Evolutionary conservation across 1,139 yeast genomes (phyloP).

Genomic region (Arxiozyma bovina): DNA sequence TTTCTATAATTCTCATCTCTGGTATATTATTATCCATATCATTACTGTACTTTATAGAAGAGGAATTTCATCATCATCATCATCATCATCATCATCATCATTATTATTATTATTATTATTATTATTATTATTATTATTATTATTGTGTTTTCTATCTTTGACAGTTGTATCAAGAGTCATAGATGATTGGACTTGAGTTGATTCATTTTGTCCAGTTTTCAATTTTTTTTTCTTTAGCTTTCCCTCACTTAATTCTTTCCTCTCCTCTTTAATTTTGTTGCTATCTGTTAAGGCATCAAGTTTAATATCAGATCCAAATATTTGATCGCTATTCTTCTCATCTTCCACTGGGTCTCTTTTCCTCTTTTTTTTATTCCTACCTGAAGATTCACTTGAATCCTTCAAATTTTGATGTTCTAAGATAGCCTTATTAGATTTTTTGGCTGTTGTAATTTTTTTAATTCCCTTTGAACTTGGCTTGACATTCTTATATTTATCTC

Average conservation of each 20-base stretch:
- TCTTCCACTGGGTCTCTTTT: slow-evolving; percentile 5
- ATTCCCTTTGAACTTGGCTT: slow-evolving; percentile 15
- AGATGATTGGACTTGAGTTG: not conserved
- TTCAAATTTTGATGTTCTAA: slow-evolving; percentile 27
- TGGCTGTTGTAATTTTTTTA: slow-evolving; percentile 5
- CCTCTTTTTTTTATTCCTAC: slow-evolving; percentile 8
- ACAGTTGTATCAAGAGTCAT: not conserved
- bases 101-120: no score
- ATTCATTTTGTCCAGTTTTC: not conserved
- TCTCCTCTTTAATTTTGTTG: slow-evolving; percentile 2
- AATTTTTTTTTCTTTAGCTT: slow-evolving; percentile 1
- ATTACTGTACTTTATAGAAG: not conserved
- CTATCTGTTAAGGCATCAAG: no score
- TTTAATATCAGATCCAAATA: no score
- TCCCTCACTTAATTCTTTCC: slow-evolving; percentile 5
- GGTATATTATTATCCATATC: not conserved
- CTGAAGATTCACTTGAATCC: not conserved
- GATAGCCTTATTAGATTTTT: not conserved
- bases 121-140: slow-evolving; percentile 6
- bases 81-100: slow-evolving; percentile 7
- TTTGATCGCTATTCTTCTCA: no score
- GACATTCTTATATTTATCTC: slow-evolving; percentile 10
- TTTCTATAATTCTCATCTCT: not conserved
- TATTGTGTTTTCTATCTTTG: not conserved
- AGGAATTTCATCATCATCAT: slow-evolving; percentile 4